Base-by-base conservation (phyloP, 257 asterid species). In the Ajuga chamaepitys region DNA sequence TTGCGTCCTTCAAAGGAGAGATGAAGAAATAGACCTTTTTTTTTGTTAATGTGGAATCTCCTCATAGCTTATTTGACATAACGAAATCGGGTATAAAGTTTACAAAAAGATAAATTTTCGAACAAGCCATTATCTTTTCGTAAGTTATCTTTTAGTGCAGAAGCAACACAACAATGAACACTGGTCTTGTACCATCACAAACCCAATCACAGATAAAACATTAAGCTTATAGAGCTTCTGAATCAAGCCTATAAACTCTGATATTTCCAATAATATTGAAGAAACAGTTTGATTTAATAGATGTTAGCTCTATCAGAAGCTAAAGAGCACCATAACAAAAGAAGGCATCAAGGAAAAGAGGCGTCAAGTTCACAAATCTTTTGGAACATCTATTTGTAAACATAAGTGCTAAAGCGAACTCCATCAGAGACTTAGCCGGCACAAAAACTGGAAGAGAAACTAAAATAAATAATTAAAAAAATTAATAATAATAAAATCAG, bases 241-340 rank as follows among this genome's bases (percentile, higher is more conserved):
- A 46, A 46, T 24, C 22, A 20, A 18, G 8, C 22, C 4, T 28
- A 45, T 57, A 20, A 18, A 20, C 1, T 68, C 47, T 41, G 5
- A 28, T 34, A 35, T 12, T 57, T 37, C 24, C 46, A 47, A 48
- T 37, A 69, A 50, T 28, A 59, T 26, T 18, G 47, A 18, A 69
- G 25, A 41, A n/a, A 17, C 52, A 50, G 38, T n/a, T 59, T 50
- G 63, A 55, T 8, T 35, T 28, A 24, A 52, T n/a, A 28, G 2
- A 34, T 38, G 35, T 60, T 38, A 24, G 57, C 67, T 70, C 32
- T 37, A 52, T 28, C 21, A 18, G n/a, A 60, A 52, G 64, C 51
- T 9, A 41, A 5, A 61, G 21, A 48, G 37, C 35, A 16, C 45
- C 57, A 40, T 26, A 51, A 16, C 47, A 12, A 70, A 28, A 42